Evolutionary conservation across 2,329 filamentous ascomycete species (phyloP), one percentile per base, ranked within the genome.

Genomic region (Whalleya microplaca): DNA sequence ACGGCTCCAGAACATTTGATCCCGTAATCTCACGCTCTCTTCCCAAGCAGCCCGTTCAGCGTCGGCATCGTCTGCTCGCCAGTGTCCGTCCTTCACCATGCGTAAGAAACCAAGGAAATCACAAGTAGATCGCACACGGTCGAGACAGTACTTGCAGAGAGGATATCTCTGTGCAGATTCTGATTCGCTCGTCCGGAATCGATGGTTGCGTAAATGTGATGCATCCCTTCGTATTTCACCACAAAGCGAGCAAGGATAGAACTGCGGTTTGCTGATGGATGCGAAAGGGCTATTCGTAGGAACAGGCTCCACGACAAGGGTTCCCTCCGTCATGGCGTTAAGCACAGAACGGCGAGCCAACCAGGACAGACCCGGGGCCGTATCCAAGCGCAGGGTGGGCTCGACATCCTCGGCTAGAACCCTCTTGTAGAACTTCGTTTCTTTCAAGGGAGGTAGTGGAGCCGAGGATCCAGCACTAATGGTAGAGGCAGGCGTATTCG

Each of bases 1-100:
- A 53, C 95, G 85, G 48, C 91, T 86, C 95, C 95, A 99, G 72
- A 99, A 99, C 90, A 99, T 96, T 65, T 94, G 88, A 72, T 99
- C 95, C 48, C 95, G 83, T 46, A 98, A 75, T 27, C 89, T 85
- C 10, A 97, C 90, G 55, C 92, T 92, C 77, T 99, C 95, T 71
- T 98, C 94, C 95, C 95, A 99, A 0, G 92, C 92, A 23, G 86
- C 85, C 69, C 90, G 91, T 74, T 96, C 91, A 32, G 92, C 90
- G 48, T 95, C 91, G 41, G 89, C 85, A 54, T 90, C 90, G 45
- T 93, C 90, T 12, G 89, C 88, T 48, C 91, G 86, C 87, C 95
- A 95, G 68, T 96, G 90, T 2, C 95, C 95, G 66, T 97, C 94
- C 64, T 94, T 91, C 55, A 98, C 84, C 75, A 98, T 91, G 45